phyloP scores from a whole-genome alignment of 257 asterid species.

The Ajuga chamaepitys region DNA sequence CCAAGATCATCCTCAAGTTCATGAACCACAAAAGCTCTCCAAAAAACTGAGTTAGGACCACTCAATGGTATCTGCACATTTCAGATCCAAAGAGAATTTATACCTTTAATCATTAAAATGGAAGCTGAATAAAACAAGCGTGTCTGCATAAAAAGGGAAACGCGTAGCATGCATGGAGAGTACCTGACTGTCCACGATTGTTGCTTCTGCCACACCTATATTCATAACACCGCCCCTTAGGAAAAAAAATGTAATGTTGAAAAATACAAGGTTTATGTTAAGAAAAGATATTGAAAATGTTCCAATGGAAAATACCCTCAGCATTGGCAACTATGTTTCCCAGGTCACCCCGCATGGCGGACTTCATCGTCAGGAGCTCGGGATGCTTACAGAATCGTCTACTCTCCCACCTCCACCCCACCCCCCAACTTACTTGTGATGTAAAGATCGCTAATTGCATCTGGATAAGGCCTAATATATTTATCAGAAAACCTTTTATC shows the following conservation, averaged over 20 bases:
- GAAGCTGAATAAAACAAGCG: neutral
- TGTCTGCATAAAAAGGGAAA: neutral
- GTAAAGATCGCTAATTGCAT: too few relatives aligned
- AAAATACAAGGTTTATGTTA: neutral
- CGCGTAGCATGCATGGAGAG: neutral
- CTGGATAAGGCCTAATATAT: too few relatives aligned
- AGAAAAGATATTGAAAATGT: neutral
- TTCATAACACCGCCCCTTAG: slow-evolving; percentile 18
- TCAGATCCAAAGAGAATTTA: neutral
- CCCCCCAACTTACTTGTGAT: too few relatives aligned
- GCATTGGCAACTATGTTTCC: slow-evolving; percentile 98
- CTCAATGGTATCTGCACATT: slow-evolving; percentile 63
- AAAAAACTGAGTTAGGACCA: slow-evolving; percentile 79
- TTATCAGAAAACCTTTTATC: too few relatives aligned
- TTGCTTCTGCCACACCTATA: slow-evolving; percentile 88
- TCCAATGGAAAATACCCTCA: slow-evolving; percentile 48
- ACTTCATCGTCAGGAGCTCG: slow-evolving; percentile 89
- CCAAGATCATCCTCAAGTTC: too few relatives aligned
- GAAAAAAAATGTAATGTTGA: neutral
- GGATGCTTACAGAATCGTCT: too few relatives aligned
- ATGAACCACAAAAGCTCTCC: too few relatives aligned
- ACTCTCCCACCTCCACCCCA: too few relatives aligned
- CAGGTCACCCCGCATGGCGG: slow-evolving; percentile 99
- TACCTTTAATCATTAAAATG: neutral
- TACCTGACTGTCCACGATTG: slow-evolving; percentile 78